Evolutionary conservation across 2,329 filamentous ascomycete genomes (phyloP).

Genomic region (Colletotrichum spinosum): DNA sequence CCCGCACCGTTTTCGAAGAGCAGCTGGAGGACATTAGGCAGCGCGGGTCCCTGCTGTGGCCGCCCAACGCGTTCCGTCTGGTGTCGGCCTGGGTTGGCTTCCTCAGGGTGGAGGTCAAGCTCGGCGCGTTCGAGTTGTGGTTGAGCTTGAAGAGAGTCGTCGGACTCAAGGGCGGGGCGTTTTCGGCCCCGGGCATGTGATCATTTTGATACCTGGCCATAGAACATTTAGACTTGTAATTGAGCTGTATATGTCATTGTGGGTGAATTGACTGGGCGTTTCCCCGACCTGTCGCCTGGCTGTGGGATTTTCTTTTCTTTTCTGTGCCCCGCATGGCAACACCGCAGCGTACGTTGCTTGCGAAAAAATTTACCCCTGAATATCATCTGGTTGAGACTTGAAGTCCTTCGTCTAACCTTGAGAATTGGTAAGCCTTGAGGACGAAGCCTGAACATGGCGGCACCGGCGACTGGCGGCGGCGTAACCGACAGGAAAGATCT

Average conservation of each 20-base stretch:
- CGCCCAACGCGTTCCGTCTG: slow-evolving; percentile 65
- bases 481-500: too few species aligned
- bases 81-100: slow-evolving; percentile 69
- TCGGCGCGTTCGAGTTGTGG: slow-evolving; percentile 73
- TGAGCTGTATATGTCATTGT: neutral
- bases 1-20: slow-evolving; percentile 74
- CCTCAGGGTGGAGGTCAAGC: slow-evolving; percentile 70
- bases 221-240: slow-evolving; percentile 33
- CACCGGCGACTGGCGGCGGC: too few species aligned
- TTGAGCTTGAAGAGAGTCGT: slow-evolving; percentile 64
- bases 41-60: slow-evolving; percentile 68
- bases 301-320: too few species aligned
- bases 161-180: slow-evolving; percentile 42
- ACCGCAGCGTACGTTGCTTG: too few species aligned
- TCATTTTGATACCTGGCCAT: slow-evolving; percentile 20
- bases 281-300: too few species aligned
- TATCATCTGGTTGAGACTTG: too few species aligned
- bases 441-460: too few species aligned
- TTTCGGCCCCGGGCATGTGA: slow-evolving; percentile 32
- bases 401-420: too few species aligned
- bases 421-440: too few species aligned
- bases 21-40: slow-evolving; percentile 67
- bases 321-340: too few species aligned
- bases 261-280: too few species aligned
- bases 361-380: too few species aligned